Evolutionary conservation across 176 grass and related monocot species (phyloP).

Genomic region (Tillandsia fasciculata): DNA sequence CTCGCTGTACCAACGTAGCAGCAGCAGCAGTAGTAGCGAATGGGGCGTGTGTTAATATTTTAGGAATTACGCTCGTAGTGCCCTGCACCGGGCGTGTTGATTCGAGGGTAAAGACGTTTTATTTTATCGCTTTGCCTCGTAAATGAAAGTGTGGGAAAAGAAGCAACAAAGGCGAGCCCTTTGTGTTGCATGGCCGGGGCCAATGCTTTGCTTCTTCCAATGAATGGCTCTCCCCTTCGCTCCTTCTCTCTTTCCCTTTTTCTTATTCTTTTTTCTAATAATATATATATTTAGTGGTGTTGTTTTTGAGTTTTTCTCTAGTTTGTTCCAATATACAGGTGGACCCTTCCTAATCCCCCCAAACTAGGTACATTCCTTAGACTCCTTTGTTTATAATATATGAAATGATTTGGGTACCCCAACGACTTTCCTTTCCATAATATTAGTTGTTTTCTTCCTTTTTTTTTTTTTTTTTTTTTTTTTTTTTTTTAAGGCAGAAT

Average conservation of each 20-base stretch:
- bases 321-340: background rate
- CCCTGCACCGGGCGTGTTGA: too few species aligned
- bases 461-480: too few species aligned
- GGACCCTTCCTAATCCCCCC: too few species aligned
- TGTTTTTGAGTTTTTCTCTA: background rate
- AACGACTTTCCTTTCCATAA: too few species aligned
- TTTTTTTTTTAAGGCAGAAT: too few species aligned
- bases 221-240: background rate
- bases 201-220: background rate
- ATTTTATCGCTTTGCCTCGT: background rate
- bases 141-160: constrained; percentile 3
- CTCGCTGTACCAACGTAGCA: background rate
- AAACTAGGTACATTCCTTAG: too few species aligned
- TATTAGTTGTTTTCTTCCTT: too few species aligned
- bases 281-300: background rate
- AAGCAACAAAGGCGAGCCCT: background rate
- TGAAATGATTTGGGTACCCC: too few species aligned
- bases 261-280: background rate
- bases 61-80: background rate
- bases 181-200: background rate
- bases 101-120: background rate
- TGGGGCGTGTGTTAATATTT: background rate
- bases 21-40: background rate
- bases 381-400: too few species aligned
- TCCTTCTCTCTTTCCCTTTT: background rate